Evolutionary conservation across 1,139 yeast species (phyloP), one percentile per base, ranked within the genome.

Genomic region (Zygosaccharomyces sapae): DNA sequence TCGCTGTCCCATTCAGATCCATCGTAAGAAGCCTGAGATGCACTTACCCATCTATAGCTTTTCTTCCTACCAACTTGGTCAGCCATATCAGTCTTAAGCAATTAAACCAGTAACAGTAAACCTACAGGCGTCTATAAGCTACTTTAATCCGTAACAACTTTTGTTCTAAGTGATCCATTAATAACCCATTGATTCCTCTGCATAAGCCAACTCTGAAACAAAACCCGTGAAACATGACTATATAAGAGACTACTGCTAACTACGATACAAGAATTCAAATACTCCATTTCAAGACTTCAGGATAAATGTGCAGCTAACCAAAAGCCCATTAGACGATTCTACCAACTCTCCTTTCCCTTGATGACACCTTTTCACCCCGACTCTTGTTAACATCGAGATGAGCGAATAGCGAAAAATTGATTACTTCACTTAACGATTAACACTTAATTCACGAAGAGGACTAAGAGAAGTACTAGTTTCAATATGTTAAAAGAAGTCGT

Each of bases 21-120:
- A 56, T 79, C 80, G 13, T 75, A 68, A 30, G 65, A 66, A 3
- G 82, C 83, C 20, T 74, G 75, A 1, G 79, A 68, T 2, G 81
- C 81, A 52, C 77, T 76, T 2, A 71, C 80, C 85, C 85, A 80
- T 44, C 86, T 68, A n/a, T 80, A 73, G n/a, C 83, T 79, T 54
- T 75, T 75, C 58, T 77, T 79, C 61, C 85, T 74, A 29, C 68
- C 79, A 46, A 80, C 74, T 45, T 74, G 57, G 16, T 60, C 65
- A 41, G 53, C 33, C 62, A 53, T 55, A 5, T 4, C n/a, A 8
- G 9, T 10, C 18, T 37, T 5, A 19, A 30, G 9, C 20, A n/a
- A 30, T 37, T 20, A 12, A 20, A 24, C 18, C 20, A 9, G 27
- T 22, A 8, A 12, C 9, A n/a, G 3, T 12, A 13, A 12, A 4